Conservation (phyloP, 768 basidiomycete genomes). For the Lentinula sp. region DNA sequence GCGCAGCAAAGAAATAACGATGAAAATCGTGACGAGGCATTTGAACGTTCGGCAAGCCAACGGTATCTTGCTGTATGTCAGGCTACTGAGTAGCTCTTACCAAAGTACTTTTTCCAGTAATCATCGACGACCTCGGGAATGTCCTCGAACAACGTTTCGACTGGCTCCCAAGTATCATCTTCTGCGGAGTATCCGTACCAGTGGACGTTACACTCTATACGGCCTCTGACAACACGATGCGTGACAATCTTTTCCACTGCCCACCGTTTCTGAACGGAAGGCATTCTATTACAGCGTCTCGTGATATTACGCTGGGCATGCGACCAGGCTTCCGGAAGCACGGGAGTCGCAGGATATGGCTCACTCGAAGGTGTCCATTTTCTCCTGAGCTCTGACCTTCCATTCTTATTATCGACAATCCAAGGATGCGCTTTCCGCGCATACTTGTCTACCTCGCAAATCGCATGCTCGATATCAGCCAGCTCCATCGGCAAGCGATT, state of each 20-base stretch:
- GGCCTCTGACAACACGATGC: slow-evolving; percentile 28
- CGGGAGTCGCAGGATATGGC: slow-evolving; percentile 19
- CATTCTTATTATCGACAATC: slow-evolving; percentile 28
- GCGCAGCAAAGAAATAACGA: no score
- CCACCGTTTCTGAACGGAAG: slow-evolving; percentile 39
- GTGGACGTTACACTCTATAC: slow-evolving; percentile 34
- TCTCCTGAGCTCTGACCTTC: slow-evolving; percentile 30
- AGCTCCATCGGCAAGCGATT: slow-evolving; percentile 47
- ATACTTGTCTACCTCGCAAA: slow-evolving; percentile 81
- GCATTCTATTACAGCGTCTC: slow-evolving; percentile 24
- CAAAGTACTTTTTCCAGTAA: neutral
- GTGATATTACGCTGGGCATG: slow-evolving; percentile 34
- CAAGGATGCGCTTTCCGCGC: slow-evolving; percentile 49
- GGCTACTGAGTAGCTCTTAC: neutral
- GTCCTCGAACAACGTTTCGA: slow-evolving; percentile 37
- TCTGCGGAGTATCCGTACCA: slow-evolving; percentile 50
- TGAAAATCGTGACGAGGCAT: no score
- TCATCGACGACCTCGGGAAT: slow-evolving; percentile 33
- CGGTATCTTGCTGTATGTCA: neutral
- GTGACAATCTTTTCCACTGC: slow-evolving; percentile 27
- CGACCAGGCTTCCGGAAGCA: slow-evolving; percentile 53
- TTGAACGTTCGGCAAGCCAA: no score
- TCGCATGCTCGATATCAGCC: slow-evolving; percentile 70
- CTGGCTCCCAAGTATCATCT: slow-evolving; percentile 58
- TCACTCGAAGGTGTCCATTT: slow-evolving; percentile 26